Conservation (phyloP, 768 basidiomycete genomes). For the Tulasnella sp. region DNA sequence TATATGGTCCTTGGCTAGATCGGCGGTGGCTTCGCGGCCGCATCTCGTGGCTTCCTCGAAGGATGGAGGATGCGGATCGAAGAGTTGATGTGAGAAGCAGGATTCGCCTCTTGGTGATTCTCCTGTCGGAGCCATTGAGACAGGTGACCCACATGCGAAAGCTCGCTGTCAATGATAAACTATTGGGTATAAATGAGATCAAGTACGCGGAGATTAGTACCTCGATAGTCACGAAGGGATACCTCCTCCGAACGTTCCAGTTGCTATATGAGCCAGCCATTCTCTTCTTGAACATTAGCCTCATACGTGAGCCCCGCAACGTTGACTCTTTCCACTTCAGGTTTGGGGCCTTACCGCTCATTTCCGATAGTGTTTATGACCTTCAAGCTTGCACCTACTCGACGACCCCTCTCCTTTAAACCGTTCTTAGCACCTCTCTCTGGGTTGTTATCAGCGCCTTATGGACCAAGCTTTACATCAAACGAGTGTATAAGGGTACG, state of each 20-base stretch:
- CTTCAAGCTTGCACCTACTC: slow-evolving; percentile 22
- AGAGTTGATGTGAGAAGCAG: slow-evolving; percentile 22
- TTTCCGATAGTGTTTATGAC: slow-evolving; percentile 23
- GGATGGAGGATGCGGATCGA: slow-evolving; percentile 23
- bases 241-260: slow-evolving; percentile 22
- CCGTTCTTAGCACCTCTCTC: slow-evolving; percentile 19
- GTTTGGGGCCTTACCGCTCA: slow-evolving; percentile 27
- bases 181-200: no score
- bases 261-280: slow-evolving; percentile 27
- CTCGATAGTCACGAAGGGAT: slow-evolving; percentile 8
- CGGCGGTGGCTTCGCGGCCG: slow-evolving; percentile 23
- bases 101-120: slow-evolving; percentile 6
- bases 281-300: slow-evolving; percentile 21
- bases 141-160: slow-evolving; percentile 21
- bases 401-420: slow-evolving; percentile 25
- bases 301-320: not conserved
- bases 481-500: slow-evolving; percentile 21
- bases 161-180: slow-evolving; percentile 23
- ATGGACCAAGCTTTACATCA: slow-evolving; percentile 15
- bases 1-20: slow-evolving; percentile 23
- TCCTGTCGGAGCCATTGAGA: slow-evolving; percentile 10
- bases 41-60: slow-evolving; percentile 4
- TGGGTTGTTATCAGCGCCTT: slow-evolving; percentile 9
- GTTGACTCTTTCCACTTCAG: slow-evolving; percentile 19
- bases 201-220: not conserved